These are phyloP conservation scores for Penicillium sp. DNA, from an alignment of 2,329 filamentous ascomycete genomes.

Conservation along the genomic window DNA sequence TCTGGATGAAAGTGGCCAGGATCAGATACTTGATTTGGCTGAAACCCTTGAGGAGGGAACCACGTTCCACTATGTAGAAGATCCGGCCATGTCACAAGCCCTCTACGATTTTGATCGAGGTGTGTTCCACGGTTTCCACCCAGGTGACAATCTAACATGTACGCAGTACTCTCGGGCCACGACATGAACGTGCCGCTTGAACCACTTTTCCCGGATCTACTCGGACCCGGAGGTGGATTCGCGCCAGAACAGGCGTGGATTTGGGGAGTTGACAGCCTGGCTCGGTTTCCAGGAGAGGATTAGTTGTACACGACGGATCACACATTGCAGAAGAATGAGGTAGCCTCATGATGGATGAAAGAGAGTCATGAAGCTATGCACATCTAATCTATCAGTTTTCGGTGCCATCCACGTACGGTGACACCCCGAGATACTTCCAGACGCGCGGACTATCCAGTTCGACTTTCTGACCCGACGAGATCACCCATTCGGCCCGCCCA, in stretches of 20 bases:
- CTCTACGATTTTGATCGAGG: conserved; percentile 24
- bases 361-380: no score
- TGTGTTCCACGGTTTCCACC: neutral
- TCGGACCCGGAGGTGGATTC: conserved; percentile 6
- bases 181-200: conserved; percentile 1
- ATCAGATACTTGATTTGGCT: neutral
- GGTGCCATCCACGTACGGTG: conserved; percentile 38
- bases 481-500: conserved; percentile 46
- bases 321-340: no score
- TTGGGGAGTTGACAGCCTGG: conserved; percentile 18
- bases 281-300: neutral
- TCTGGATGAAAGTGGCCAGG: neutral
- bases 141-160: neutral
- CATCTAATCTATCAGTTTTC: neutral
- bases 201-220: conserved; percentile 2
- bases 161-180: neutral
- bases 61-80: conserved; percentile 12
- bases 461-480: conserved; percentile 39
- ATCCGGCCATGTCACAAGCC: conserved; percentile 18
- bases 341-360: neutral
- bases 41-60: neutral
- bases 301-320: no score
- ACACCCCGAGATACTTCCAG: conserved; percentile 41
- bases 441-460: conserved; percentile 46
- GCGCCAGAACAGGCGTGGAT: conserved; percentile 24